These are phyloP conservation scores for Microglena sp. DNA, from an alignment of 139 green algal genomes.

Conservation along the genomic window DNA sequence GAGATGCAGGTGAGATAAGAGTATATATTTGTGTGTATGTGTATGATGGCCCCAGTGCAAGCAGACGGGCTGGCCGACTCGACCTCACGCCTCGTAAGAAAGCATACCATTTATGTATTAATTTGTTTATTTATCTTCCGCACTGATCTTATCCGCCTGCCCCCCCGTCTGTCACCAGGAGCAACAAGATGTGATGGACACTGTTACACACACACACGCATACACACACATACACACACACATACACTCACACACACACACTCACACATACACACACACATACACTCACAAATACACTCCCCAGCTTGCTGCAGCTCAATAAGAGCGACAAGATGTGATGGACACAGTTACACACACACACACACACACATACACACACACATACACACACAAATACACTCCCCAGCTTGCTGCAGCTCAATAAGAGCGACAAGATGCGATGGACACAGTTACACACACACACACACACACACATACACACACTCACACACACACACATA, in stretches of 20 bases:
- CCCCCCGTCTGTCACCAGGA: background rate
- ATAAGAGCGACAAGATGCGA: background rate
- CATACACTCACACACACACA: conserved; percentile 3
- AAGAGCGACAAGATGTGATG: background rate
- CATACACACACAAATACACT: too few relatives aligned
- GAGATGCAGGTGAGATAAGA: conserved; percentile 10
- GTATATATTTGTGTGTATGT: background rate
- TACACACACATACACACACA: background rate
- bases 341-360: background rate
- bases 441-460: background rate
- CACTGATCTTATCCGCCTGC: too few relatives aligned
- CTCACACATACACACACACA: conserved; percentile 5
- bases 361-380: background rate
- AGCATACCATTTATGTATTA: too few relatives aligned
- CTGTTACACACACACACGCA: background rate
- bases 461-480: conserved; percentile 1
- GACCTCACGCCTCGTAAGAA: too few relatives aligned
- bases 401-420: too few relatives aligned
- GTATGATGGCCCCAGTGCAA: too few relatives aligned
- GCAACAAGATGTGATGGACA: background rate
- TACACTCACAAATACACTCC: background rate
- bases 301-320: too few relatives aligned
- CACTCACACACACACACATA: too few relatives aligned
- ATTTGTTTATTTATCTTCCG: too few relatives aligned
- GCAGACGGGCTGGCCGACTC: too few relatives aligned